Evolutionary conservation across 1,139 yeast genomes (phyloP).

Genomic region (Scheffersomyces insectosa): DNA sequence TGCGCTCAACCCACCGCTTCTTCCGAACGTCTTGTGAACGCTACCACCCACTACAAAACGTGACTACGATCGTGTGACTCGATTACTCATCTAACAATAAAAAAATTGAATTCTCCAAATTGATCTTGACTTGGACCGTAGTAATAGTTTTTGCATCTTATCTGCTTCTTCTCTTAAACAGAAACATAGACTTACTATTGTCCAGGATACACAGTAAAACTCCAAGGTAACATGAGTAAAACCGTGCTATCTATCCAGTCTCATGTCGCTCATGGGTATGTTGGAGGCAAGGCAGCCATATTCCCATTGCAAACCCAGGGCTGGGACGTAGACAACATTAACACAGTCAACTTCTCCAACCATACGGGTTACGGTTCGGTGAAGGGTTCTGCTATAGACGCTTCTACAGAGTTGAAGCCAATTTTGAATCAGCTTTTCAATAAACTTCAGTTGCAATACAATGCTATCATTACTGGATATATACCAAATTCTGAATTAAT

Average conservation of each 20-base stretch:
- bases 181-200: too few species aligned
- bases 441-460: constrained; percentile 4
- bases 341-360: constrained; percentile 44
- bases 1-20: too few species aligned
- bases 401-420: constrained; percentile 5
- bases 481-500: constrained; percentile 36
- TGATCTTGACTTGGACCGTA: too few species aligned
- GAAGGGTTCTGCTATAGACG: constrained; percentile 23
- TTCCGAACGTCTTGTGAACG: too few species aligned
- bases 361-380: constrained; percentile 50
- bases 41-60: too few species aligned
- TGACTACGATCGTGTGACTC: too few species aligned
- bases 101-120: too few species aligned
- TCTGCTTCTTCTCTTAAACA: too few species aligned
- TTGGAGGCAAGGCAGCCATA: constrained; percentile 43
- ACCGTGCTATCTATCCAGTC: constrained; percentile 42
- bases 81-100: too few species aligned
- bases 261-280: constrained; percentile 50
- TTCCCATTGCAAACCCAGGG: constrained; percentile 46
- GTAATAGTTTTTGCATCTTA: too few species aligned
- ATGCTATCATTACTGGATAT: constrained; percentile 31
- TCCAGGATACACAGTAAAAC: too few species aligned
- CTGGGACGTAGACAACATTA: constrained; percentile 46
- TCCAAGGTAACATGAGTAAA: constrained; percentile 4
- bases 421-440: constrained; percentile 5